Evolutionary conservation across 202 grass and related monocot genomes (phyloP).

Genomic region (Digitaria exilis): DNA sequence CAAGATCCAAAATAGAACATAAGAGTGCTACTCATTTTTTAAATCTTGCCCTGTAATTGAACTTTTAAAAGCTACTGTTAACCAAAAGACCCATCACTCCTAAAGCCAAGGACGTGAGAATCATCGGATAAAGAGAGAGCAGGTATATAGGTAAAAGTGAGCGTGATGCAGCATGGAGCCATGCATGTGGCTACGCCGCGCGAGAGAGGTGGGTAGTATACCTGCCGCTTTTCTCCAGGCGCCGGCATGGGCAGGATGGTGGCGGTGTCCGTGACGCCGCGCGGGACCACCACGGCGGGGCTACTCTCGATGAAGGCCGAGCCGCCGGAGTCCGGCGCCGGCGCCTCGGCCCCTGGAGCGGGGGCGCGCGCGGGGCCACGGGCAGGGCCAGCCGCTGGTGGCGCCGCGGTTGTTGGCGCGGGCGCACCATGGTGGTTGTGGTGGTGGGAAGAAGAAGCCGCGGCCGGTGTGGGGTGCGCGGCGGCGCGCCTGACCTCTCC

Average conservation of each 20-base stretch:
- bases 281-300: slow-evolving; percentile 87
- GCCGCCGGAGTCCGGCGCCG: slow-evolving; percentile 31
- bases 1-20: neutral
- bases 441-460: neutral
- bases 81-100: neutral
- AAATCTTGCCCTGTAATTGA: neutral
- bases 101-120: neutral
- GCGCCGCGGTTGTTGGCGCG: too few relatives aligned
- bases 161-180: neutral
- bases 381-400: neutral
- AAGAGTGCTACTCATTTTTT: neutral
- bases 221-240: slow-evolving; percentile 64
- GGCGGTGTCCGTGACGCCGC: slow-evolving; percentile 75
- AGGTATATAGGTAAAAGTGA: neutral
- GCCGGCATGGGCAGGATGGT: slow-evolving; percentile 76
- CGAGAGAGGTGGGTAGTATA: too few relatives aligned
- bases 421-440: neutral
- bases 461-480: slow-evolving; percentile 3
- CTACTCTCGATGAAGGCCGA: slow-evolving; percentile 78
- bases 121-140: neutral
- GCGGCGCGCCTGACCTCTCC: slow-evolving; percentile 21
- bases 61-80: neutral
- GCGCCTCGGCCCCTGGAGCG: neutral
- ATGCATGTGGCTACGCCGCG: slow-evolving; percentile 16
- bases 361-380: neutral